These are phyloP conservation scores for Cucurbita maxima DNA, from an alignment of 306 rosid species.

Conservation along the genomic window DNA sequence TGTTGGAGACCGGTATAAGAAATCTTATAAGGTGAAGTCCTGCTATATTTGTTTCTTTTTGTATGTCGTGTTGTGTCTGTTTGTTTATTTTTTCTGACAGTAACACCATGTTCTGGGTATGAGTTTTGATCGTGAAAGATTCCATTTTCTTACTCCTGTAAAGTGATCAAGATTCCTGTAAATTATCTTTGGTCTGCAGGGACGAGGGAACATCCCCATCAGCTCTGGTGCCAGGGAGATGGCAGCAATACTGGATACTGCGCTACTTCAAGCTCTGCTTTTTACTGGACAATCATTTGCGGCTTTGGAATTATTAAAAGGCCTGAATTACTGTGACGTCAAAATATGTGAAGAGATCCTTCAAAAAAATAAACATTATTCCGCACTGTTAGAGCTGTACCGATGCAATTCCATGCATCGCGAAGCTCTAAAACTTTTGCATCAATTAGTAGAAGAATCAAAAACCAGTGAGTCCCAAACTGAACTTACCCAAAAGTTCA, in stretches of 20 bases:
- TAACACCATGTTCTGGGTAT: background rate
- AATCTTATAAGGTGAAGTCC: slow-evolving; percentile 57
- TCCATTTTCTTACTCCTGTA: background rate
- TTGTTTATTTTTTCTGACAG: background rate
- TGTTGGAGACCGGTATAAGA: slow-evolving; percentile 75
- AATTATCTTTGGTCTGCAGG: slow-evolving; percentile 34
- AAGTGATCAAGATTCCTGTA: background rate
- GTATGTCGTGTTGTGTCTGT: background rate
- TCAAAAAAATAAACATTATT: slow-evolving; percentile 41
- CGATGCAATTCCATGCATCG: slow-evolving; percentile 84
- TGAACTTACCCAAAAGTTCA: slow-evolving; percentile 49
- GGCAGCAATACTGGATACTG: slow-evolving; percentile 88
- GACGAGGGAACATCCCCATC: slow-evolving; percentile 43
- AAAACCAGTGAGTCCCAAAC: slow-evolving; percentile 35
- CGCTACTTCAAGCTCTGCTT: slow-evolving; percentile 82
- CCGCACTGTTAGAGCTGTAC: slow-evolving; percentile 77
- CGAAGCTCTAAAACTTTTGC: slow-evolving; percentile 83
- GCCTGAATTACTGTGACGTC: slow-evolving; percentile 74
- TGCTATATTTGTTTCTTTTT: background rate
- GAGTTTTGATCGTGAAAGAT: background rate
- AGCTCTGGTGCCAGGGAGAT: slow-evolving; percentile 82
- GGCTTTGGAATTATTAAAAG: slow-evolving; percentile 64
- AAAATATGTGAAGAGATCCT: slow-evolving; percentile 82
- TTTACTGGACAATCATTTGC: slow-evolving; percentile 71
- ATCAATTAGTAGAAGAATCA: slow-evolving; percentile 62